Conservation (phyloP, 805 yeast genomes). For the Yueomyces sinensis region DNA sequence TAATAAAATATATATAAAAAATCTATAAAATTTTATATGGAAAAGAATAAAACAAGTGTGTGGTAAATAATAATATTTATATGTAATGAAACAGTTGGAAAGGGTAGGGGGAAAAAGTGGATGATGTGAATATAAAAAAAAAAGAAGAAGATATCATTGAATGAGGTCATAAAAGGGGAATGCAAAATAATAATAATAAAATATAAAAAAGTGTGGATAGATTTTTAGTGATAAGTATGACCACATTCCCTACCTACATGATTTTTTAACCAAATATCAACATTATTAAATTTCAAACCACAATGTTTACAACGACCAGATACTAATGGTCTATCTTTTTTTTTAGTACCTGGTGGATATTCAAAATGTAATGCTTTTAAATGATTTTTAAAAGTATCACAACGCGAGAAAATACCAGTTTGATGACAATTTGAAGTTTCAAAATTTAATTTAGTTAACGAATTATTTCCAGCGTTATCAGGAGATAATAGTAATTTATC, state of each 20-base stretch:
- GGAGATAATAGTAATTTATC: slow-evolving; percentile 3
- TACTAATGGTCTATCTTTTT: slow-evolving; percentile 47
- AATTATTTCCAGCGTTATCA: not conserved
- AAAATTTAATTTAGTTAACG: not conserved
- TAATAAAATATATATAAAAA: too few species aligned
- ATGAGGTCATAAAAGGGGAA: not conserved
- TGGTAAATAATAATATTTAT: too few species aligned
- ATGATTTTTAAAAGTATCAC: slow-evolving; percentile 86
- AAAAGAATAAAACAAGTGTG: too few species aligned
- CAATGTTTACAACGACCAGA: slow-evolving; percentile 69
- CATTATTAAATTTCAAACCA: slow-evolving; percentile 45
- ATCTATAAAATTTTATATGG: too few species aligned
- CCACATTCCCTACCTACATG: slow-evolving; percentile 43
- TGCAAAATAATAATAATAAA: too few species aligned
- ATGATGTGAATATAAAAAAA: too few species aligned
- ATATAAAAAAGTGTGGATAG: not conserved
- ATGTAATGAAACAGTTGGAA: too few species aligned
- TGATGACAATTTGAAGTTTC: slow-evolving; percentile 42
- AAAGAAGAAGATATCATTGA: too few species aligned
- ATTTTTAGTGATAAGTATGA: slow-evolving; percentile 8
- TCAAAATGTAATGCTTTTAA: slow-evolving; percentile 76
- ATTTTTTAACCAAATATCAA: slow-evolving; percentile 61
- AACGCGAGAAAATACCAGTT: slow-evolving; percentile 72
- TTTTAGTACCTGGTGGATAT: slow-evolving; percentile 24
- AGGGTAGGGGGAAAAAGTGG: too few species aligned